Conservation (phyloP, 192 early-diverging fungal genomes). For the Podila minutissima region DNA sequence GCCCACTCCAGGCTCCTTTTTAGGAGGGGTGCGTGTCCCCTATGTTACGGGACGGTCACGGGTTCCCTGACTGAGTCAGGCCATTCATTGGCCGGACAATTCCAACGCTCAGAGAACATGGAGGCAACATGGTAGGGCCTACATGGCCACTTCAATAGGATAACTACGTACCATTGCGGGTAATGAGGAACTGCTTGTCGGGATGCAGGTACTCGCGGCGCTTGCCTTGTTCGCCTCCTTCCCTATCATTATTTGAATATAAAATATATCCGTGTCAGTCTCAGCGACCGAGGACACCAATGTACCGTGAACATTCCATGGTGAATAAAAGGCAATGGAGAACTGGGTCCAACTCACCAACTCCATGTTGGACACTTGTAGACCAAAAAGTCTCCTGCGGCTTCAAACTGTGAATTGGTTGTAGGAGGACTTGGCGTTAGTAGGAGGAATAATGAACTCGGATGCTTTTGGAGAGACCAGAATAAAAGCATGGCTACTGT, state of each 20-base stretch:
- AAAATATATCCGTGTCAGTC: not conserved
- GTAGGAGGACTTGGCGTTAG: not conserved
- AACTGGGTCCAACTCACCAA: slow-evolving; percentile 62
- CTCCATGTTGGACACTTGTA: slow-evolving; percentile 99
- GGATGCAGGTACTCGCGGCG: slow-evolving; percentile 81
- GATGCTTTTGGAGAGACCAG: not conserved
- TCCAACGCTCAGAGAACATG: not conserved
- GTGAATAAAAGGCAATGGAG: not conserved
- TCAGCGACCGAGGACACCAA: not conserved
- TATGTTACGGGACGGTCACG: not conserved
- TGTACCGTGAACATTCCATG: not conserved
- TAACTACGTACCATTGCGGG: slow-evolving; percentile 75
- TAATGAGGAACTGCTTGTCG: slow-evolving; percentile 96
- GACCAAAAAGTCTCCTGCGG: slow-evolving; percentile 97
- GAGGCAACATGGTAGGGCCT: not conserved
- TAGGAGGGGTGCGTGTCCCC: not conserved
- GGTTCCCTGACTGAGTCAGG: not conserved
- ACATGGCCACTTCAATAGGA: not conserved
- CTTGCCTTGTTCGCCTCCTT: slow-evolving; percentile 73
- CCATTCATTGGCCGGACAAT: not conserved
- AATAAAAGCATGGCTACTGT: not conserved
- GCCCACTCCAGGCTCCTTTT: not conserved
- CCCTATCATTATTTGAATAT: slow-evolving; percentile 40
- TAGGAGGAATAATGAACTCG: not conserved
- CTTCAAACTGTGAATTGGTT: slow-evolving; percentile 76